Base-by-base conservation (phyloP, 1,284 basidiomycete genomes). In the Vanrija pseudolonga region DNA sequence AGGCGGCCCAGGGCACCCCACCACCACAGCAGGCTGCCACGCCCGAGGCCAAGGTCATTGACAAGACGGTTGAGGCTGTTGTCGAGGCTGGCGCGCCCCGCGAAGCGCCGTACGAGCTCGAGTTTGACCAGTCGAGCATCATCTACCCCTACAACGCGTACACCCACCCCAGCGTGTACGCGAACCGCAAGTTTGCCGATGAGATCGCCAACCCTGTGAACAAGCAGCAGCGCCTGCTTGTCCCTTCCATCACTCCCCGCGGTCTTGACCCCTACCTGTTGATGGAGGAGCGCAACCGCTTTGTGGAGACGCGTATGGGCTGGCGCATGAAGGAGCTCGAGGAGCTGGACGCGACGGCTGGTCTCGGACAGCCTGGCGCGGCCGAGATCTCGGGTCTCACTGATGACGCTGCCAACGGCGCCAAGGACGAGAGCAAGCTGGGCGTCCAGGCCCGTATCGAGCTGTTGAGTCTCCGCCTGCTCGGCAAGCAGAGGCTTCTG, bases 141-240 rank as follows among this genome's bases (percentile, higher is more conserved):
- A 86, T 97, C 55, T 95, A 96, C 69, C 95, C 95, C 0, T 97
- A 95, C 81, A 98, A 97, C 73, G 87, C 94, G n/a, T 96, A 87
- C 73, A 81, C 82, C 23, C 85, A 94, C 67, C 95, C 95, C 0
- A 87, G 90, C 66, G 82, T 86, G 4, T 78, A 78, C 48, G 74
- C 81, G 49, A 85, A 88, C 63, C 83, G 90, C 60, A 80, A 83
- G 44, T 73, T 83, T 51, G 85, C 72, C 47, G 67, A 68, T 9
- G 68, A 73, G 51, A 60, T 73, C 54, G 46, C 66, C 22, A 68
- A 73, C 49, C 75, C 73, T 12, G 63, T 71, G 47, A 71, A 65
- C 60, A 74, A 72, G 60, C 62, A 74, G 53, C 90, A 94, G 72
- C 83, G 87, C 6, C 82, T 92, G 37, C 79, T 96, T 45, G 81